Percentiles rank a stretch among this genome's conserved stretches.
Evolutionary conservation across 495 filamentous ascomycete genomes (phyloP).

Genomic region (Aspergillus carlsbadensis): DNA sequence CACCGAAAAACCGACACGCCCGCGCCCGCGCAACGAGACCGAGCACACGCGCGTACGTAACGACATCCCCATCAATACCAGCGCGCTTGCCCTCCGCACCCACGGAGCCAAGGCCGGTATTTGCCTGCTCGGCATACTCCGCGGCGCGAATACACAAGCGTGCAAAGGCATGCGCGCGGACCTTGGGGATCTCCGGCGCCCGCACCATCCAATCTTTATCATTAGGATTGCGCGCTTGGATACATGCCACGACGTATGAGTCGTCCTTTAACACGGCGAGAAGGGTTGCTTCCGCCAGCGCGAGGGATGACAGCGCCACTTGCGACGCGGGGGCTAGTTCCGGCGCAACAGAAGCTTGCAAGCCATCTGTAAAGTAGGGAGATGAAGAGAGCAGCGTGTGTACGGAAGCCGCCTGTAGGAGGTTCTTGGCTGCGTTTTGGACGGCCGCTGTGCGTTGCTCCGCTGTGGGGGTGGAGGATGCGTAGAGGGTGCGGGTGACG

Average conservation of each 20-base stretch:
- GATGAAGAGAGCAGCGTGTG: constrained; percentile 60
- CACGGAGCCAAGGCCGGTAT: constrained; percentile 43
- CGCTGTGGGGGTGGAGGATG: constrained; percentile 56
- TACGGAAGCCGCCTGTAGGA: constrained; percentile 77
- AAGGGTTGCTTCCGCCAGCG: constrained; percentile 84
- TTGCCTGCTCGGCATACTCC: constrained; percentile 53
- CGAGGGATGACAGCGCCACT: constrained; percentile 68
- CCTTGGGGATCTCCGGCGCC: constrained; percentile 79
- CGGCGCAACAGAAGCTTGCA: constrained; percentile 22
- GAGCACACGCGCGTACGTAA: constrained; percentile 72
- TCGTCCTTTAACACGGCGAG: constrained; percentile 91
- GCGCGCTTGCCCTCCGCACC: constrained; percentile 27
- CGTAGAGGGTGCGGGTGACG: constrained; percentile 55
- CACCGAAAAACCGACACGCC: constrained; percentile 84
- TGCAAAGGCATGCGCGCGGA: constrained; percentile 83
- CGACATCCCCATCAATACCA: constrained; percentile 56
- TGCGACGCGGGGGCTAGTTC: constrained; percentile 68
- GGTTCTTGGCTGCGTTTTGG: constrained; percentile 69
- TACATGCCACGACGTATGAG: constrained; percentile 77
- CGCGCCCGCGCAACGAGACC: constrained; percentile 71
- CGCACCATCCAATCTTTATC: constrained; percentile 93
- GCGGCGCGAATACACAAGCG: constrained; percentile 74
- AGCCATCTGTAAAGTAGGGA: constrained; percentile 21
- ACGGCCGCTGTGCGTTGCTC: constrained; percentile 69
- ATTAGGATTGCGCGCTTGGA: constrained; percentile 72